Conservation (phyloP, 441 rosid species). For the Isatis lusitanica region DNA sequence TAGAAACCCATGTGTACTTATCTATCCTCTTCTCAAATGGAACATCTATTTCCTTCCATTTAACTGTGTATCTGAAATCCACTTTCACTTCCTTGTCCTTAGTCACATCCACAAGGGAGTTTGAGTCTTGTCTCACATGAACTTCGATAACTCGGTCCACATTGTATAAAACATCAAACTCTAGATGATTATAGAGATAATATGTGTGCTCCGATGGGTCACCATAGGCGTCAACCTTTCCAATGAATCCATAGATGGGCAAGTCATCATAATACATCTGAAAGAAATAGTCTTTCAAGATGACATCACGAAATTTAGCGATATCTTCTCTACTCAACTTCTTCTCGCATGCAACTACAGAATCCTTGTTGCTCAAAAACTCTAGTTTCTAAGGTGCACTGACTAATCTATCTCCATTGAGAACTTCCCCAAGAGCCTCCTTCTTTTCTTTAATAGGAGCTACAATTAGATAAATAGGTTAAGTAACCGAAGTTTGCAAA, state of each 20-base stretch:
- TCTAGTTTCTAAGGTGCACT: slow-evolving; percentile 28
- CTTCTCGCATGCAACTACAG: slow-evolving; percentile 28
- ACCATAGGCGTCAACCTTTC: slow-evolving; percentile 44
- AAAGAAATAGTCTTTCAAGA: slow-evolving; percentile 54
- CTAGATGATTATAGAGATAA: slow-evolving; percentile 47
- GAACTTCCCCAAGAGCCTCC: slow-evolving; percentile 44
- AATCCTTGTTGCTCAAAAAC: slow-evolving; percentile 19
- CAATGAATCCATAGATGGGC: slow-evolving; percentile 62
- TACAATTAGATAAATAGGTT: slow-evolving; percentile 4
- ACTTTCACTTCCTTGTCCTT: slow-evolving; percentile 27
- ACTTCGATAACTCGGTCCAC: slow-evolving; percentile 57
- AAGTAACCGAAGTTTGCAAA: not conserved
- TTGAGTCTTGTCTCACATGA: slow-evolving; percentile 37
- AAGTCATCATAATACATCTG: slow-evolving; percentile 70
- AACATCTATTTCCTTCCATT: slow-evolving; percentile 25
- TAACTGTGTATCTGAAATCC: slow-evolving; percentile 22
- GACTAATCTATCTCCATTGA: slow-evolving; percentile 45
- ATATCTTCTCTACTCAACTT: slow-evolving; percentile 44
- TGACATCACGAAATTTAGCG: slow-evolving; percentile 44
- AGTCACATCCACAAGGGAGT: slow-evolving; percentile 26
- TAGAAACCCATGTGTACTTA: slow-evolving; percentile 20
- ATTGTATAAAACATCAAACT: slow-evolving; percentile 47
- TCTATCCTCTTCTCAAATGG: slow-evolving; percentile 31
- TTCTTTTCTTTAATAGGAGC: slow-evolving; percentile 29
- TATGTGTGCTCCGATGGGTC: slow-evolving; percentile 48